A percentile compares a stretch with the other conserved stretches of the same genome.
Conservation (phyloP, 768 basidiomycete species). For the Tulasnella calospora region DNA sequence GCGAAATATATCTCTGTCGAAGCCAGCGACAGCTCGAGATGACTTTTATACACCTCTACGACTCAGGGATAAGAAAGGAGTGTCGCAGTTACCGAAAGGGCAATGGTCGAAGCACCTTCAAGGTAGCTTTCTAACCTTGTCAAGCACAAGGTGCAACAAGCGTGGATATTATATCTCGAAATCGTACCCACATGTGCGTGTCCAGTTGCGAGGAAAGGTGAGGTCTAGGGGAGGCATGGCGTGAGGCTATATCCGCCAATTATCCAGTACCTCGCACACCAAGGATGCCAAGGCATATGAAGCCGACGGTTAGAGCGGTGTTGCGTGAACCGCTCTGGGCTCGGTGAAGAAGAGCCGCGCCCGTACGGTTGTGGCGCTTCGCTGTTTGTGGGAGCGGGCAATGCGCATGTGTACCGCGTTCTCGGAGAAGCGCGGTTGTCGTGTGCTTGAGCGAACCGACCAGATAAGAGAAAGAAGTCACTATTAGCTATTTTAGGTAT, state of each 20-base stretch:
- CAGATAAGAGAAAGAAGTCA: neutral
- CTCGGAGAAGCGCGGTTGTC: neutral
- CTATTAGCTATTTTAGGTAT: neutral
- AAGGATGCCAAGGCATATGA: neutral
- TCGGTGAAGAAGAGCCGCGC: neutral
- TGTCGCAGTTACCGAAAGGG: neutral
- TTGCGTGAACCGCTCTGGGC: neutral
- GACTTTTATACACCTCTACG: neutral
- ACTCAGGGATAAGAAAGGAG: neutral
- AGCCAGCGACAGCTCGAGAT: neutral
- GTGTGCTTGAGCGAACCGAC: neutral
- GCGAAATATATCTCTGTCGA: neutral
- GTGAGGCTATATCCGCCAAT: neutral
- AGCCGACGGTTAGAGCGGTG: neutral
- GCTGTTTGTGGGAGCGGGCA: neutral
- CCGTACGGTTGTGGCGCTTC: neutral
- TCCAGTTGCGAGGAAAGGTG: neutral
- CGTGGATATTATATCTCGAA: neutral
- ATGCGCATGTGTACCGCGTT: neutral
- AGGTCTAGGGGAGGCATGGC: neutral
- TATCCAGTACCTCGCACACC: neutral
- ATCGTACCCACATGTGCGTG: neutral
- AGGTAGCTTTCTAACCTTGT: neutral
- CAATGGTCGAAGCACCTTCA: neutral
- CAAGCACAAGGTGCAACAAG: neutral